A percentile compares a stretch with the other conserved stretches of the same genome.
phyloP scores from a whole-genome alignment of 2,329 filamentous ascomycete genomes.

The Ustilaginoidea virens region DNA sequence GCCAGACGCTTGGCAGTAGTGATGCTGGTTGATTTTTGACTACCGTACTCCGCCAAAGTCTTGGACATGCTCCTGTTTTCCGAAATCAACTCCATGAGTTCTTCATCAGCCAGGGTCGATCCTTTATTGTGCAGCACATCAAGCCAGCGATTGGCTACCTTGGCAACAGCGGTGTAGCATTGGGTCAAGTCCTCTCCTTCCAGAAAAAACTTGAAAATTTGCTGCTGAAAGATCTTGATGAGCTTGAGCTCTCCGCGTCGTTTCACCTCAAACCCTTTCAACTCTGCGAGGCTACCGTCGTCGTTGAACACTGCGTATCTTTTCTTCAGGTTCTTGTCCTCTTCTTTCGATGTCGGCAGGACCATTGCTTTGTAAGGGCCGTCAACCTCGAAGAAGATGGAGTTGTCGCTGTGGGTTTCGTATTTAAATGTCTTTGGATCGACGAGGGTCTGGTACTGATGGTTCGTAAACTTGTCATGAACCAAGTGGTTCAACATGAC shows the following conservation, averaged over 20 bases:
- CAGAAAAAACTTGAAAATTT: constrained; percentile 98
- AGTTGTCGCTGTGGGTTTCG: constrained; percentile 95
- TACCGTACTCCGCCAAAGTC: constrained; percentile 88
- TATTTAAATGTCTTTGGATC: constrained; percentile 75
- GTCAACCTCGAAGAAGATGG: constrained; percentile 98
- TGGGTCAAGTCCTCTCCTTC: constrained; percentile 78
- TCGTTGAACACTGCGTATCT: constrained; percentile 98
- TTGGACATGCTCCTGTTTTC: constrained; percentile 98
- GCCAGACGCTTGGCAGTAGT: constrained; percentile 90
- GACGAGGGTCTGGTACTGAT: constrained; percentile 85
- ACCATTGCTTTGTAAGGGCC: constrained; percentile 97
- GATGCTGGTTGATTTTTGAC: constrained; percentile 97
- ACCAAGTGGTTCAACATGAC: constrained; percentile 98
- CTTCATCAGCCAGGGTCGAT: constrained; percentile 81
- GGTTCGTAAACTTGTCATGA: constrained; percentile 86
- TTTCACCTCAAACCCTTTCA: constrained; percentile 97
- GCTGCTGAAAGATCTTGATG: constrained; percentile 98
- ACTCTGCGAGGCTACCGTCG: constrained; percentile 82
- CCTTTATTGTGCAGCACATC: constrained; percentile 87
- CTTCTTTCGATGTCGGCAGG: constrained; percentile 90
- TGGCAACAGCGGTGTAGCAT: constrained; percentile 83
- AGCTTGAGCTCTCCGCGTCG: constrained; percentile 94
- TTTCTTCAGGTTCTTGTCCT: constrained; percentile 99
- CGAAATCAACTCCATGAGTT: constrained; percentile 98
- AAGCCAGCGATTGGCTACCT: constrained; percentile 90